Evolutionary conservation across 768 basidiomycete genomes (phyloP).

Genomic region (Albatrellus ellisii): DNA sequence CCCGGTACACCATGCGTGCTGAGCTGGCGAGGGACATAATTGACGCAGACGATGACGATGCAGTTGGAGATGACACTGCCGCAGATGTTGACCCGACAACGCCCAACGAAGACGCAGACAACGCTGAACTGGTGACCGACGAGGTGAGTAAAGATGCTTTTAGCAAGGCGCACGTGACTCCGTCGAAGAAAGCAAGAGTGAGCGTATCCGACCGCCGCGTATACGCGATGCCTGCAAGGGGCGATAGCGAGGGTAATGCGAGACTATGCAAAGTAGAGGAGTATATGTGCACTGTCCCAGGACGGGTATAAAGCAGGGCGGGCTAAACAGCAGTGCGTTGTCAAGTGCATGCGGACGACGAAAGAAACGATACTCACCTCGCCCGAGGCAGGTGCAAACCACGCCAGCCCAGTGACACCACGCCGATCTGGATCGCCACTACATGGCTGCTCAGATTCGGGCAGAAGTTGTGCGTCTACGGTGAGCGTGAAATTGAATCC

Average conservation of each 20-base stretch:
- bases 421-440: too few species aligned
- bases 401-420: too few species aligned
- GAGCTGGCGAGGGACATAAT: conserved; percentile 28
- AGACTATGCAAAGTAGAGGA: conserved; percentile 50
- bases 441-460: too few species aligned
- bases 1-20: conserved; percentile 37
- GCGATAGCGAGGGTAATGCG: too few species aligned
- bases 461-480: too few species aligned
- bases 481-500: too few species aligned
- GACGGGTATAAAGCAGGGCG: too few species aligned
- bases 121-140: conserved; percentile 5
- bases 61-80: too few species aligned
- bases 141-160: conserved; percentile 30
- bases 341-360: conserved; percentile 33
- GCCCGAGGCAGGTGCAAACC: too few species aligned
- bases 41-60: too few species aligned
- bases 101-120: conserved; percentile 14
- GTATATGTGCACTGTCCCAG: conserved; percentile 37
- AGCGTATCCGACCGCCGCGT: conserved; percentile 34
- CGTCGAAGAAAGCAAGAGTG: conserved; percentile 51
- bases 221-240: conserved; percentile 49
- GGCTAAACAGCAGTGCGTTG: too few species aligned
- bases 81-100: too few species aligned
- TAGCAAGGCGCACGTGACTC: conserved; percentile 42
- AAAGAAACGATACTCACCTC: conserved; percentile 38